Evolutionary conservation across 345 rosid genomes (phyloP), one percentile per base, ranked within the genome.

Genomic region (Excoecaria cochinchinensis): DNA sequence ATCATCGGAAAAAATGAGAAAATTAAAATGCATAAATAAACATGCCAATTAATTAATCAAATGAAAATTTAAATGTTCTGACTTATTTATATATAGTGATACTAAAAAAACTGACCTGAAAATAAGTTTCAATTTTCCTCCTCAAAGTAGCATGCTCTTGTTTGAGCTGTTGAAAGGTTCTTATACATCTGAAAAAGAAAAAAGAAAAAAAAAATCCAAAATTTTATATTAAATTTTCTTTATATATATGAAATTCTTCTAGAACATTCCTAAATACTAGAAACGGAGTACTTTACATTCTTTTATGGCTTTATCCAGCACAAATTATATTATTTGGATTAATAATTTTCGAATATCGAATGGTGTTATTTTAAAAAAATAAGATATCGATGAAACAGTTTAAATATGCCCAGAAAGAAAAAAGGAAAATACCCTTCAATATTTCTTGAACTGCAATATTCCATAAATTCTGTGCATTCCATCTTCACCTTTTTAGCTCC

Each of bases 41-140:
- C 5, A 5, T 52, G 48, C 48, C 10, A 44, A 8, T 8, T 1
- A 44, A 9, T 44, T 44, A 6, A 44, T 44, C 10, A 44, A 44
- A 42, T 0, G 8, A 42, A 42, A 42, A 1, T 6, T 6, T 6
- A 44, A 44, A 44, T 44, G 48, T 10, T 44, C 1, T 44, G 48
- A 8, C 1, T 44, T 44, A 44, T 44, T 8, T 44, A 44, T 1
- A 9, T 3, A 40, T 44, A 44, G 10, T 44, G 10, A 44, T 4
- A 44, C 7, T 44, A 59, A 22, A 7, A 22, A 3, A 11, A 59
- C 0, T 46, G 36, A 86, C 88, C 88, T 85, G 84, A 72, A 85
- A 80, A 47, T 81, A 85, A 31, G 77, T 69, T 61, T 85, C 85
- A 0, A 87, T 86, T 73, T 74, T 83, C 75, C 78, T 85, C 80